Evolutionary conservation across 2,329 filamentous ascomycete species (phyloP).

Genomic region (Ambrosiella beaveri): DNA sequence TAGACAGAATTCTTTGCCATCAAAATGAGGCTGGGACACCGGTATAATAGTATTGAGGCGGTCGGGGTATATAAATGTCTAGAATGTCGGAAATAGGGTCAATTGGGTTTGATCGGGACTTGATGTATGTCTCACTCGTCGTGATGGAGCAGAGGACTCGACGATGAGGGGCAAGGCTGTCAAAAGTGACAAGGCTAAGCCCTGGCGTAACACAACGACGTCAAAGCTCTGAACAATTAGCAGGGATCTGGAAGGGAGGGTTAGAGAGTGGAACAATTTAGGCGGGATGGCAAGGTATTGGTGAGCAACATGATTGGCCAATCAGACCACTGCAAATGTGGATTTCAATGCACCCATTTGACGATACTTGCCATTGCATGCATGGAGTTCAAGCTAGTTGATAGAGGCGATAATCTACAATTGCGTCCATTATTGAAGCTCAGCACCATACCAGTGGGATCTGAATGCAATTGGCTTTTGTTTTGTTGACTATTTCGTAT

Average conservation of each 20-base stretch:
- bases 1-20: neutral
- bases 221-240: neutral
- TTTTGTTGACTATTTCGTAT: neutral
- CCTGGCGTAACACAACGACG: neutral
- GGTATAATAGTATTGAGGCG: neutral
- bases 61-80: too few species aligned
- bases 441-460: too few species aligned
- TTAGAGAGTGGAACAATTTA: constrained; percentile 7
- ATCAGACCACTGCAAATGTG: constrained; percentile 19
- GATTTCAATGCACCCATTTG: constrained; percentile 15
- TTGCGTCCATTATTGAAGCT: neutral
- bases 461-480: neutral
- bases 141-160: neutral
- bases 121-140: neutral
- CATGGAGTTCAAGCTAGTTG: neutral
- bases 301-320: constrained; percentile 22
- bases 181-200: constrained; percentile 8
- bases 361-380: constrained; percentile 4
- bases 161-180: constrained; percentile 8
- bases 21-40: neutral
- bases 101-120: too few species aligned
- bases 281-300: constrained; percentile 5
- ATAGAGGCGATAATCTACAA: neutral
- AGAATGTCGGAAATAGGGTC: too few species aligned
- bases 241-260: constrained; percentile 1